These are phyloP conservation scores for Echinochloa phyllopogon DNA, from an alignment of 176 grass and related monocot genomes.

Conservation along the genomic window DNA sequence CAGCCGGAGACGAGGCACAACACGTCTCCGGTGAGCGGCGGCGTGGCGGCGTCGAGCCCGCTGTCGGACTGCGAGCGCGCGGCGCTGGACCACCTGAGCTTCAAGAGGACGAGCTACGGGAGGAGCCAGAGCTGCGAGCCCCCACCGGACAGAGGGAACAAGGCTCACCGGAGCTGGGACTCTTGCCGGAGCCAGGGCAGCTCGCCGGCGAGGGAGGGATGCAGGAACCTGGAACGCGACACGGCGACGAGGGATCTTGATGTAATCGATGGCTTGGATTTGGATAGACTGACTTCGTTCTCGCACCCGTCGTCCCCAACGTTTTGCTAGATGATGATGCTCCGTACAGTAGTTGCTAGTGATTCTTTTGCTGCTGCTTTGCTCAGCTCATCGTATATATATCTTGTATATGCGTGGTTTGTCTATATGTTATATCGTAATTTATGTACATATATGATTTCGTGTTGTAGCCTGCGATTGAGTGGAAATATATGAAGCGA, in stretches of 20 bases:
- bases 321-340: constrained; percentile 42
- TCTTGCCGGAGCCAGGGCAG: constrained; percentile 69
- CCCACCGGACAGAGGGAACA: neutral
- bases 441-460: constrained; percentile 36
- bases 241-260: constrained; percentile 65
- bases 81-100: constrained; percentile 56
- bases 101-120: constrained; percentile 44
- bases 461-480: neutral
- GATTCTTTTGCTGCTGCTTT: constrained; percentile 49
- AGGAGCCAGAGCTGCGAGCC: constrained; percentile 82
- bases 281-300: constrained; percentile 54
- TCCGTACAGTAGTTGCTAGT: neutral
- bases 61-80: constrained; percentile 56
- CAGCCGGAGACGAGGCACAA: constrained; percentile 26
- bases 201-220: constrained; percentile 68
- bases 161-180: constrained; percentile 48
- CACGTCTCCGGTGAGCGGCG: constrained; percentile 48
- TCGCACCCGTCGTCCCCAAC: constrained; percentile 18
- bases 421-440: constrained; percentile 26
- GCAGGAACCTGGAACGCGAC: constrained; percentile 30
- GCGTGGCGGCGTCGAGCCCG: neutral
- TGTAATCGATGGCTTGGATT: constrained; percentile 86
- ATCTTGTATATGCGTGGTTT: constrained; percentile 44
- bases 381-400: constrained; percentile 3
- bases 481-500: constrained; percentile 38